These are phyloP conservation scores for Aspergillus piperis DNA, from an alignment of 2,329 filamentous ascomycete genomes.

Conservation along the genomic window DNA sequence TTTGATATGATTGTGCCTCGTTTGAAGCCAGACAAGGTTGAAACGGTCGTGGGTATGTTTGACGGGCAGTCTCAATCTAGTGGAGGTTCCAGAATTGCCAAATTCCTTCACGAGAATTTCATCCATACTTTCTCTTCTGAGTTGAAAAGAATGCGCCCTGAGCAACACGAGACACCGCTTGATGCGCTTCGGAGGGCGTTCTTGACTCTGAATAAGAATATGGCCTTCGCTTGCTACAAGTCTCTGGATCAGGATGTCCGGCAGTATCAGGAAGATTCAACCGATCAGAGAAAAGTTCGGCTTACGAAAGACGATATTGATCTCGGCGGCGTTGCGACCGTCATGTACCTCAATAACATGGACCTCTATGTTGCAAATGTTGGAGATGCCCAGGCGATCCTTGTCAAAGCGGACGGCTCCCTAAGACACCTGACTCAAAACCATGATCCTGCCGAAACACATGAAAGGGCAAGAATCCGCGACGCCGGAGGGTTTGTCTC, in stretches of 20 bases:
- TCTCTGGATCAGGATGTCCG: conserved; percentile 67
- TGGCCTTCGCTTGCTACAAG: conserved; percentile 81
- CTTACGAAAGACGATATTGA: conserved; percentile 86
- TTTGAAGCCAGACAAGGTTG: conserved; percentile 85
- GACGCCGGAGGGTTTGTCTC: conserved; percentile 96
- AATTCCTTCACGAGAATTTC: conserved; percentile 96
- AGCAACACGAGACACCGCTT: conserved; percentile 70
- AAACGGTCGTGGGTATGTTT: conserved; percentile 91
- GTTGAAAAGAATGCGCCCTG: conserved; percentile 68
- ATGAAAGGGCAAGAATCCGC: conserved; percentile 83
- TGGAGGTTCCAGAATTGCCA: conserved; percentile 92
- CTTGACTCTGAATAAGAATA: conserved; percentile 86
- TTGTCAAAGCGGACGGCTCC: conserved; percentile 85
- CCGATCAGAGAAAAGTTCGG: conserved; percentile 63
- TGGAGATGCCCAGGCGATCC: conserved; percentile 91
- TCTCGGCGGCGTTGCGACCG: conserved; percentile 87
- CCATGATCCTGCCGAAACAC: conserved; percentile 86
- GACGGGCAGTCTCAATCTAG: conserved; percentile 88
- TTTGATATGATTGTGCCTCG: conserved; percentile 93
- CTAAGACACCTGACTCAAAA: conserved; percentile 83
- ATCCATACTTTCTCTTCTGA: conserved; percentile 80
- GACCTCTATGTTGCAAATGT: conserved; percentile 95
- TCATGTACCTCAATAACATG: conserved; percentile 84
- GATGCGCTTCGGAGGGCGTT: conserved; percentile 88
- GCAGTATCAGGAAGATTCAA: conserved; percentile 66